A percentile compares a stretch with the other conserved stretches of the same genome.
Evolutionary conservation across 352 stramenopile genomes (phyloP).

Genomic region (Pythium phragmitis): DNA sequence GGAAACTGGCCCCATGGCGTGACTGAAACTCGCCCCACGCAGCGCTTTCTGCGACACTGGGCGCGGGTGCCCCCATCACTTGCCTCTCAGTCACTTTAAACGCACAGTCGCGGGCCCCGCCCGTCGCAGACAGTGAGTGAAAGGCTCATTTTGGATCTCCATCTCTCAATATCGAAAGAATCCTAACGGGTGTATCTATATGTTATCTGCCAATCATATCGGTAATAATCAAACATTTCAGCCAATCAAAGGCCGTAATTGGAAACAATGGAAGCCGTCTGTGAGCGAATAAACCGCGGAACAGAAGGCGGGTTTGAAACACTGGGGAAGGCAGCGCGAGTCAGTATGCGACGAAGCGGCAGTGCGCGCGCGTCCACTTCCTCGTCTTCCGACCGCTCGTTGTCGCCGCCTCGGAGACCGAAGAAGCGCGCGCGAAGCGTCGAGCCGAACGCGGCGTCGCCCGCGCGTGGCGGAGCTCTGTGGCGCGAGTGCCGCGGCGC

Average conservation of each 20-base stretch:
- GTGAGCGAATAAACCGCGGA: not conserved
- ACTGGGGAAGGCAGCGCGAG: not conserved
- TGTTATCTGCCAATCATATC: constrained; percentile 17
- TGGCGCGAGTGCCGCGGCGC: constrained; percentile 58
- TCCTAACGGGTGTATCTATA: constrained; percentile 14
- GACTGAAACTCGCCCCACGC: constrained; percentile 27
- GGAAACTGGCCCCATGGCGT: constrained; percentile 14
- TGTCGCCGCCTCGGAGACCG: constrained; percentile 30
- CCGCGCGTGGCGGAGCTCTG: constrained; percentile 29
- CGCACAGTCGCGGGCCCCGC: constrained; percentile 12
- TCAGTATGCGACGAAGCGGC: constrained; percentile 10
- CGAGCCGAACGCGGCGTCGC: constrained; percentile 37
- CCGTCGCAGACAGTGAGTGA: constrained; percentile 11
- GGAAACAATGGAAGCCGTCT: constrained; percentile 26
- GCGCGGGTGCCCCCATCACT: constrained; percentile 15
- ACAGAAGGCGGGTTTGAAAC: not conserved
- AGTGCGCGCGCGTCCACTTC: constrained; percentile 1
- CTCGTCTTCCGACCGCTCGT: not conserved
- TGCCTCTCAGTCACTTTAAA: constrained; percentile 16
- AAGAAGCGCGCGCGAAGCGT: constrained; percentile 68
- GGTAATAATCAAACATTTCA: constrained; percentile 3
- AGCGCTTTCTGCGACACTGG: constrained; percentile 6
- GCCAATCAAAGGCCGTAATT: constrained; percentile 5
- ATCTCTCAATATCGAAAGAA: not conserved
- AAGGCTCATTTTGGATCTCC: not conserved